Evolutionary conservation across 208 protist genomes (phyloP), one percentile per base, ranked within the genome.

Genomic region (Spironucleus salmonicida): DNA sequence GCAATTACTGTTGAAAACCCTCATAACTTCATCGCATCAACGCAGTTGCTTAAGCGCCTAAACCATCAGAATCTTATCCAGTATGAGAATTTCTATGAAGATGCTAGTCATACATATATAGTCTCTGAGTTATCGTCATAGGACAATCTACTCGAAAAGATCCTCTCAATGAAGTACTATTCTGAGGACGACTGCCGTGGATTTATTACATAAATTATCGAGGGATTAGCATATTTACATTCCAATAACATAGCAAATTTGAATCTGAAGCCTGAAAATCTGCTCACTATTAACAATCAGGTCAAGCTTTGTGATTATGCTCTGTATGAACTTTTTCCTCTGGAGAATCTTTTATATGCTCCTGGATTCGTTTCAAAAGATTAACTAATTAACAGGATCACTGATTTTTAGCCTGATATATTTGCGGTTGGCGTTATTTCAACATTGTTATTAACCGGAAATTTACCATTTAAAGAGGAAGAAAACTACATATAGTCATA

Each of bases 191-290:
- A 67, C 30, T 15, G 26, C 34, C 61, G 61, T 15, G 61, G 30
- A 19, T 23, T 67, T 34, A 38, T 67, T 34, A n/a, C 26, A 34
- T 30, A 67, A 38, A 67, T 67, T 30, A 39, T 15, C 30, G 26
- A 34, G 30, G 61, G 26, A 23, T 30, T 67, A 40, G 26, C 29
- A 15, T 67, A 67, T 30, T 34, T 67, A 38, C 61, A 67, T 34
- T 67, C 61, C 23, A 15, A 30, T 67, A 15, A 67, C 61, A 67
- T 67, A n/a, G 61, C 61, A 34, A 15, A 67, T 30, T 30, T 67
- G 26, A 30, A 30, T 15, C 19, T 67, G 13, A 67, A 67, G 61
- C 61, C 61, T 30, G 61, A 67, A 30, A 67, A 67, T 38, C 61
- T 67, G 13, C 61, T 67, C 29, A 67, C 35, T 23, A 58, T 27